These are phyloP conservation scores for Ogataea methylovora DNA, from an alignment of 805 yeast genomes.

Conservation along the genomic window DNA sequence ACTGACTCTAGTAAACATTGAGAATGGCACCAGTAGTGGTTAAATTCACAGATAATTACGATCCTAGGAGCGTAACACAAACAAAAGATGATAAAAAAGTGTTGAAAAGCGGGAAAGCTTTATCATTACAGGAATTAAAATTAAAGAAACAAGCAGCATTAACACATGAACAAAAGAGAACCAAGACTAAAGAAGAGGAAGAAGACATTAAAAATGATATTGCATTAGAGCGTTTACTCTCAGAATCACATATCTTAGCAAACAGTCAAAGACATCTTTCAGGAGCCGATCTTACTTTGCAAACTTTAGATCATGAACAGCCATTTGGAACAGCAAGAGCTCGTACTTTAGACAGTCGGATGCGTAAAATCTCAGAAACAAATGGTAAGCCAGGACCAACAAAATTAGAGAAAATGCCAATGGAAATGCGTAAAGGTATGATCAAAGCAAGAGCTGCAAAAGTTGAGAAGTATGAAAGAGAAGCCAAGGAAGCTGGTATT, in stretches of 20 bases:
- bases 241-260: conserved; percentile 63
- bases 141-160: conserved; percentile 28
- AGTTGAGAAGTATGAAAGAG: conserved; percentile 53
- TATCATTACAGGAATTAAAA: conserved; percentile 34
- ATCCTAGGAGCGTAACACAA: conserved; percentile 19
- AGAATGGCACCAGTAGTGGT: conserved; percentile 38
- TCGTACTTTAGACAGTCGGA: conserved; percentile 53
- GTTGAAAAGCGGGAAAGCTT: conserved; percentile 54
- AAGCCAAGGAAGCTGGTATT: conserved; percentile 87
- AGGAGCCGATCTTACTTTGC: conserved; percentile 63
- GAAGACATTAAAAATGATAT: conserved; percentile 62
- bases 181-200: conserved; percentile 30
- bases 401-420: conserved; percentile 75
- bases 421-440: conserved; percentile 84
- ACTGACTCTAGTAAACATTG: not conserved
- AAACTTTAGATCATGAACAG: conserved; percentile 52
- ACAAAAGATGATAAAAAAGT: conserved; percentile 44
- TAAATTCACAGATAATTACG: conserved; percentile 32
- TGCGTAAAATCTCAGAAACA: conserved; percentile 38
- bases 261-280: conserved; percentile 33
- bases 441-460: conserved; percentile 45
- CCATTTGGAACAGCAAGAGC: conserved; percentile 65
- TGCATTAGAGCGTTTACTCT: conserved; percentile 61
- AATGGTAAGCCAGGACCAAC: conserved; percentile 29
- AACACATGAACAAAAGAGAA: conserved; percentile 15